Percentiles rank a stretch among this genome's conserved stretches.
Evolutionary conservation across 148 eudicot genomes (phyloP).

Genomic region (Vaccinium corymbosum): DNA sequence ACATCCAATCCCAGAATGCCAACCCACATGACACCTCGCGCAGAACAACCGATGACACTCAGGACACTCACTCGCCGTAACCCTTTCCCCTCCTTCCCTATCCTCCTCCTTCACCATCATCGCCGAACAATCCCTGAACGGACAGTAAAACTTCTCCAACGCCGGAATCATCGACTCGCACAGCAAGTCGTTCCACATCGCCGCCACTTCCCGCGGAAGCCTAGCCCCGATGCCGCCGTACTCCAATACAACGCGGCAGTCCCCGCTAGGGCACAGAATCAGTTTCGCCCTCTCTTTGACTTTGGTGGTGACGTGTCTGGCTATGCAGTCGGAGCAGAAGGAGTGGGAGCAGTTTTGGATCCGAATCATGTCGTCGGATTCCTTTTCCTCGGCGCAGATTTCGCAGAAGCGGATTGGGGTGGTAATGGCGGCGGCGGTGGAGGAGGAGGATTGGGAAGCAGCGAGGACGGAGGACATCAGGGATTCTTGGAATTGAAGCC

Average conservation of each 20-base stretch:
- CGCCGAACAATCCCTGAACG: slow-evolving; percentile 47
- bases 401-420: slow-evolving; percentile 26
- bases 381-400: slow-evolving; percentile 57
- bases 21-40: slow-evolving; percentile 40
- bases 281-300: slow-evolving; percentile 26
- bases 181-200: slow-evolving; percentile 36
- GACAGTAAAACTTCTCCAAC: slow-evolving; percentile 43
- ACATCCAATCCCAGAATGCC: slow-evolving; percentile 57
- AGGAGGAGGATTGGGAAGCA: background rate
- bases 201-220: slow-evolving; percentile 35
- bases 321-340: slow-evolving; percentile 46
- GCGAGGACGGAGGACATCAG: slow-evolving; percentile 1
- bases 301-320: slow-evolving; percentile 31
- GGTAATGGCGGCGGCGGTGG: background rate
- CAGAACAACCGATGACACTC: slow-evolving; percentile 46
- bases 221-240: slow-evolving; percentile 24
- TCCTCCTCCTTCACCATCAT: slow-evolving; percentile 33
- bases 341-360: slow-evolving; percentile 31
- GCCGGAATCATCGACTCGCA: slow-evolving; percentile 36
- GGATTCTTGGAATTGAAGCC: slow-evolving; percentile 21
- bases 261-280: slow-evolving; percentile 29
- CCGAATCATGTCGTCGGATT: slow-evolving; percentile 31
- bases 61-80: slow-evolving; percentile 39
- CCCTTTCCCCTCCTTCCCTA: background rate
- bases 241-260: slow-evolving; percentile 27